These are phyloP conservation scores for Ligustrum vulgare DNA, from an alignment of 257 asterid genomes.

Conservation along the genomic window DNA sequence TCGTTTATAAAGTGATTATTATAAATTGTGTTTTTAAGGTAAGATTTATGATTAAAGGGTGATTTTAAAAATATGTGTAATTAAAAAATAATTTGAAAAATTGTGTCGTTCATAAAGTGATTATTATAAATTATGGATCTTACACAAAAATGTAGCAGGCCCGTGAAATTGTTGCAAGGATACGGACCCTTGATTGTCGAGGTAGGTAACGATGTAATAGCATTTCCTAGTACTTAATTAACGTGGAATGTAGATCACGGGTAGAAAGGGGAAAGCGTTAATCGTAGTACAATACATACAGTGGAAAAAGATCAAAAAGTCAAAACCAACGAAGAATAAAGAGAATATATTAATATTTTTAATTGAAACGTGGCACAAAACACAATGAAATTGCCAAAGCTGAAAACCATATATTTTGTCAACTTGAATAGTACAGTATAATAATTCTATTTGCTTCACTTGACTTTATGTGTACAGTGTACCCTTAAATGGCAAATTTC, in stretches of 20 bases:
- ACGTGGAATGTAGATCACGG: not conserved
- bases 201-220: too few species aligned
- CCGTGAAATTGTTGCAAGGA: too few species aligned
- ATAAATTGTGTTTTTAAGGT: too few species aligned
- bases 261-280: not conserved
- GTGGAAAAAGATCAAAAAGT: conserved; percentile 14
- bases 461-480: not conserved
- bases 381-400: not conserved
- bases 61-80: too few species aligned
- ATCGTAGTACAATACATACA: not conserved
- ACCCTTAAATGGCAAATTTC: not conserved
- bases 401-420: conserved; percentile 2
- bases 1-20: too few species aligned
- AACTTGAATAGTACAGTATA: not conserved
- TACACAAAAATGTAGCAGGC: too few species aligned
- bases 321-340: conserved; percentile 11
- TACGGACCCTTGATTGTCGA: too few species aligned
- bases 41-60: too few species aligned
- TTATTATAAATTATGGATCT: too few species aligned
- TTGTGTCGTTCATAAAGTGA: too few species aligned
- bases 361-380: conserved; percentile 10
- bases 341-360: not conserved
- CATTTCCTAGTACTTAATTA: too few species aligned
- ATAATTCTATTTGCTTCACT: not conserved
- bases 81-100: too few species aligned